Evolutionary conservation across 768 basidiomycete genomes (phyloP).

Genomic region (Podaxis sp.): DNA sequence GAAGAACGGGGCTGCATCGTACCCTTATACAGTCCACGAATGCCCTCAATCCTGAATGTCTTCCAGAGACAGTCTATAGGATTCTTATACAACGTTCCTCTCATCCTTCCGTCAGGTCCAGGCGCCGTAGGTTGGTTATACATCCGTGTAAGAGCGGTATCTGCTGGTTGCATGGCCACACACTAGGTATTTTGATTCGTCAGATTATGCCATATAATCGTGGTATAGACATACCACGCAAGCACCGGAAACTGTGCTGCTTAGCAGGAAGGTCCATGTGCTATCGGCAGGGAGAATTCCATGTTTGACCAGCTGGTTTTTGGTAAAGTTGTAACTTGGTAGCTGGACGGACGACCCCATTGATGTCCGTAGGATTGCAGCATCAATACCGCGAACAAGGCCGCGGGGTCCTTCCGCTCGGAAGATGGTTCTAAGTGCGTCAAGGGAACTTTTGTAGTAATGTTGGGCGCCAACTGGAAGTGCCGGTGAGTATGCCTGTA

Average conservation of each 20-base stretch:
- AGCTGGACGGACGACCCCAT: conserved; percentile 97
- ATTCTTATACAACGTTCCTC: conserved; percentile 82
- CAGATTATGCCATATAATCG: neutral
- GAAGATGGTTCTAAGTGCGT: conserved; percentile 81
- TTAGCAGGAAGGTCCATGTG: conserved; percentile 83
- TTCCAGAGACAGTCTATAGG: conserved; percentile 98
- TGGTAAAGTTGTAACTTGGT: conserved; percentile 94
- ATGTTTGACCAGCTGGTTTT: conserved; percentile 68
- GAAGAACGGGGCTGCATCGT: neutral
- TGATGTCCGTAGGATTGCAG: conserved; percentile 88
- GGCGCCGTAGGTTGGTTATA: conserved; percentile 90
- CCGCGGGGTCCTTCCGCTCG: conserved; percentile 76
- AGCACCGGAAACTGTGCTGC: conserved; percentile 84
- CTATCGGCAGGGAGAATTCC: conserved; percentile 74
- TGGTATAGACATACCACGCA: conserved; percentile 73
- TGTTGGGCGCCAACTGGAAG: conserved; percentile 95
- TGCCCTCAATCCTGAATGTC: conserved; percentile 86
- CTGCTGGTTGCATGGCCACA: conserved; percentile 92
- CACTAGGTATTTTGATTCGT: conserved; percentile 45
- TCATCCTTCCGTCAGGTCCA: conserved; percentile 66
- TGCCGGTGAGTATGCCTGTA: conserved; percentile 88
- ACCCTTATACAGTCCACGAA: conserved; percentile 97
- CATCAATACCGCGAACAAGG: conserved; percentile 87
- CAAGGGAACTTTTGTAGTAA: conserved; percentile 79
- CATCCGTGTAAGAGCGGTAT: conserved; percentile 90